Conservation (phyloP, 2,329 filamentous ascomycete species). For the Xylariaceae sp. region DNA sequence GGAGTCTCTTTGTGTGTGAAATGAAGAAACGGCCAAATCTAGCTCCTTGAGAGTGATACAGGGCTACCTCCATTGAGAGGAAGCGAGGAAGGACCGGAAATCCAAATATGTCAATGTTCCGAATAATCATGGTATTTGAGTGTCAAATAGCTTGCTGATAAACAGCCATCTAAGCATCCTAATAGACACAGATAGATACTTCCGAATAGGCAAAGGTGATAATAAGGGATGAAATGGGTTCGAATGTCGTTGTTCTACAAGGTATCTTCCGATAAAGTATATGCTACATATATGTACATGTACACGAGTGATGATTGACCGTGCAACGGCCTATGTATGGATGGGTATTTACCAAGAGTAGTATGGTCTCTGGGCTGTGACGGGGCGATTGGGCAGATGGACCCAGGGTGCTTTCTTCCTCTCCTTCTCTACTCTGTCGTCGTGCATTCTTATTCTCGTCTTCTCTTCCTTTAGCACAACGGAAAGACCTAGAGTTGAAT, state of each 20-base stretch:
- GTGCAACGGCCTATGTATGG: neutral
- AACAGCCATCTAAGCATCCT: too few relatives aligned
- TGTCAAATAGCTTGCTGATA: too few relatives aligned
- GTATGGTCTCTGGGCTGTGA: slow-evolving; percentile 83
- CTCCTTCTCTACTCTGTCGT: slow-evolving; percentile 75
- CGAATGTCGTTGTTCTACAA: neutral
- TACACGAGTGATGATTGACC: slow-evolving; percentile 1
- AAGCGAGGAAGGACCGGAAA: too few relatives aligned
- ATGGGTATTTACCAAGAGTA: slow-evolving; percentile 73
- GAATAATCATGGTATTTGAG: too few relatives aligned
- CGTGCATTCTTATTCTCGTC: slow-evolving; percentile 76
- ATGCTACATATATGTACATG: slow-evolving; percentile 23
- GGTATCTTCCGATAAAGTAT: slow-evolving; percentile 4
- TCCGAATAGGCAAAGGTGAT: too few relatives aligned
- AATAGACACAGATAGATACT: too few relatives aligned
- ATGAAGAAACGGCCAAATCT: too few relatives aligned
- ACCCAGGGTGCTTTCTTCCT: slow-evolving; percentile 77
- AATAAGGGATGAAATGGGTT: too few relatives aligned
- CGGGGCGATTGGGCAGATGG: slow-evolving; percentile 79
- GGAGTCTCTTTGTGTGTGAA: too few relatives aligned
- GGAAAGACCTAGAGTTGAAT: slow-evolving; percentile 58
- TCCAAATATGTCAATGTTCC: too few relatives aligned
- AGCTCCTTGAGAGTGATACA: too few relatives aligned
- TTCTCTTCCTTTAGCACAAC: slow-evolving; percentile 91
- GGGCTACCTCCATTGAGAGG: too few relatives aligned